A percentile compares a stretch with the other conserved stretches of the same genome.
These are phyloP conservation scores for Exserohilum rostratum DNA, from an alignment of 2,329 filamentous ascomycete species.

Conservation along the genomic window DNA sequence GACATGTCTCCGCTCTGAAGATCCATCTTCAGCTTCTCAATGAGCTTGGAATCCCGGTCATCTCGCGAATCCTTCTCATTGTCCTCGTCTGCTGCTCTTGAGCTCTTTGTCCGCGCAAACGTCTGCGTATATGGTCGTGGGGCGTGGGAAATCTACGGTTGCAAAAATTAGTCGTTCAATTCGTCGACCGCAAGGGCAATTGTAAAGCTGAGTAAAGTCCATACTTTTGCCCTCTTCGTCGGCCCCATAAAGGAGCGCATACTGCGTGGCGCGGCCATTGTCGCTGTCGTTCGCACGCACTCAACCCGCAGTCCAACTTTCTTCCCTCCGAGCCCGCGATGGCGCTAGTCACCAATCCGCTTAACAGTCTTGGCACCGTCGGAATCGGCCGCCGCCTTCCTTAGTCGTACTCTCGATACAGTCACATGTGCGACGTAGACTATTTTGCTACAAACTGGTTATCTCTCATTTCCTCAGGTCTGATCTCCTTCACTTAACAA, in stretches of 20 bases:
- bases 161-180: constrained; percentile 23
- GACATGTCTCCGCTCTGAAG: constrained; percentile 30
- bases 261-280: constrained; percentile 54
- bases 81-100: constrained; percentile 24
- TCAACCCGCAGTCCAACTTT: constrained; percentile 23
- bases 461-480: background rate
- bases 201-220: background rate
- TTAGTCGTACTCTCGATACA: constrained; percentile 20
- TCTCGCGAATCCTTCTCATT: constrained; percentile 18
- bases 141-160: constrained; percentile 31
- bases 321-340: constrained; percentile 19
- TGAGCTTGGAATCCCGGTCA: constrained; percentile 13
- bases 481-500: background rate
- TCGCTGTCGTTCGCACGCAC: constrained; percentile 28
- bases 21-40: constrained; percentile 22
- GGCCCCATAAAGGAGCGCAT: constrained; percentile 52
- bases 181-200: background rate
- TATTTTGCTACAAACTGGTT: background rate
- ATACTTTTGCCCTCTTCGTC: constrained; percentile 52
- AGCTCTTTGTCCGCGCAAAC: constrained; percentile 31
- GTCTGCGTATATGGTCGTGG: constrained; percentile 32
- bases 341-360: constrained; percentile 26
- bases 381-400: constrained; percentile 41
- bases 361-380: constrained; percentile 40
- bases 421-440: constrained; percentile 14